A percentile compares a stretch with the other conserved stretches of the same genome.
Conservation (phyloP, 2,329 filamentous ascomycete genomes). For the Fusarium mundagurra region DNA sequence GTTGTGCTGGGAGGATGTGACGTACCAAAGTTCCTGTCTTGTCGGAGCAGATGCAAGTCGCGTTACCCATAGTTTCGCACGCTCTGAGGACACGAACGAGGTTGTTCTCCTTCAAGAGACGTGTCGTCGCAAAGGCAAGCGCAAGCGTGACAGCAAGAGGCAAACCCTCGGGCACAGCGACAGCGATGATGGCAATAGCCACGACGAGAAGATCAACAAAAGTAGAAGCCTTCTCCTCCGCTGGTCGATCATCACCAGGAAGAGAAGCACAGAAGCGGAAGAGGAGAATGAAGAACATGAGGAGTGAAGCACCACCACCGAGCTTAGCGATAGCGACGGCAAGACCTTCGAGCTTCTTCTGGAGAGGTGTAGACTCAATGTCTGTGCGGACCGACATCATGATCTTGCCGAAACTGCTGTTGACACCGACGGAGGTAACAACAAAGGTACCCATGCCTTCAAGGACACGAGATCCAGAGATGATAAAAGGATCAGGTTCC, state of each 20-base stretch:
- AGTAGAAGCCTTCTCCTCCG: constrained; percentile 80
- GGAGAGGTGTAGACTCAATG: constrained; percentile 78
- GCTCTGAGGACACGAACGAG: constrained; percentile 79
- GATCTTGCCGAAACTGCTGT: constrained; percentile 80
- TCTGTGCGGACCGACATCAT: constrained; percentile 78
- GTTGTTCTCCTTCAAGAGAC: constrained; percentile 82
- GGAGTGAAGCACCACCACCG: constrained; percentile 78
- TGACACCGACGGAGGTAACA: constrained; percentile 76
- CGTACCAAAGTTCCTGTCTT: constrained; percentile 69
- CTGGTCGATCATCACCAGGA: constrained; percentile 56
- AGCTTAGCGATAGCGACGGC: constrained; percentile 82
- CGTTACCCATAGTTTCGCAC: constrained; percentile 85
- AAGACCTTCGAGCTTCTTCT: constrained; percentile 78
- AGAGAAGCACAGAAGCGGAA: constrained; percentile 84
- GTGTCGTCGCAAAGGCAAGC: constrained; percentile 78
- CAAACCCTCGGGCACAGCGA: constrained; percentile 81
- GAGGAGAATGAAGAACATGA: constrained; percentile 85
- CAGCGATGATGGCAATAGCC: constrained; percentile 81
- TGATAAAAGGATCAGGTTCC: constrained; percentile 85
- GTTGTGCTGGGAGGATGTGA: rapidly evolving
- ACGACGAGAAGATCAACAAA: constrained; percentile 82
- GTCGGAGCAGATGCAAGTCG: constrained; percentile 75
- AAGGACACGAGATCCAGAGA: constrained; percentile 84
- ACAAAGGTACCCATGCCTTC: constrained; percentile 77
- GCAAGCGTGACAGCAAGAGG: constrained; percentile 82